Evolutionary conservation across 2,329 filamentous ascomycete species (phyloP), one percentile per base, ranked within the genome.

Genomic region (Aureobasidium subglaciale): DNA sequence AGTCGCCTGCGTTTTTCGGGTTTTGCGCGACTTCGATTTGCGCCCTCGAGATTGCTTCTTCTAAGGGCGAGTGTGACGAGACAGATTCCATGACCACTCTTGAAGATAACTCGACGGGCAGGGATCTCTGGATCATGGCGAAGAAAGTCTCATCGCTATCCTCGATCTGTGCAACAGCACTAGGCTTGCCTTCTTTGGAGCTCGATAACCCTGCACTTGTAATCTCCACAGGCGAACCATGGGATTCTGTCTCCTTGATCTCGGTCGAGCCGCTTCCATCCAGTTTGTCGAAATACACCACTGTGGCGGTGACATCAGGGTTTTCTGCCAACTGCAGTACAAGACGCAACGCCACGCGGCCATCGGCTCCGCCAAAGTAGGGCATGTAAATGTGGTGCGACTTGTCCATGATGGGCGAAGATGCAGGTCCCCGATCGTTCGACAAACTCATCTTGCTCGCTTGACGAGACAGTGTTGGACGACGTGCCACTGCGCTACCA

Each of bases 331-430:
- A 78, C 65, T 96, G 92, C 3, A 97, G 77, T 3, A 92, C 86
- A 22, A 97, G 81, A 1, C 85, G 78, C 0, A 97, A 77, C 0
- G 90, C 91, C 4, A 86, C 82, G 7, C 83, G 81, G 65, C 96
- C 92, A 65, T 99, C 93, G 1, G 77, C 73, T 8, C 88, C 88
- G 16, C 92, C 91, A 58, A 96, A 85, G 71, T 90, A 97, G 0
- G 91, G 87, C 54, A 95, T 77, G 67, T 95, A 91, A 61, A 97
- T 79, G 67, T 92, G 90, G 66, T 95, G 90, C 32, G 82, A 84
- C 59, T 84, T 85, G 63, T 88, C 82, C 5, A 77, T 75, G 5
- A 84, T 77, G 0, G 86, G 82, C 1, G 79, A 73, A 18, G 79
- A 71, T 0, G 78, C 73, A 18, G 55, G 55, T 53, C 86, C 82